Evolutionary conservation across 2,329 filamentous ascomycete species (phyloP), one percentile per base, ranked within the genome.

Genomic region (Aaosphaeria pasadenensis): DNA sequence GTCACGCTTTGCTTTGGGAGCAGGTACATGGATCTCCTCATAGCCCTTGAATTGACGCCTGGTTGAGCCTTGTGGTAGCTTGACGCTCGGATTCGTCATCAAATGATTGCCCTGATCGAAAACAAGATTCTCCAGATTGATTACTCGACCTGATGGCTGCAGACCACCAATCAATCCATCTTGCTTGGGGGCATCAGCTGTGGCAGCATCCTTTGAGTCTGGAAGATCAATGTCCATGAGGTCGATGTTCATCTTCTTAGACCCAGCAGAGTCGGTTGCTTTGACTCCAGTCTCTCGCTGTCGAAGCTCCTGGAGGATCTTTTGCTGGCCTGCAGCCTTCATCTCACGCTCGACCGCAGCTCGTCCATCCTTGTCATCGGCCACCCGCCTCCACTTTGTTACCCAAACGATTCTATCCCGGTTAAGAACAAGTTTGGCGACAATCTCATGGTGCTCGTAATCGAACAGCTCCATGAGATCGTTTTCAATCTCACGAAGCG

Each of bases 31-130:
- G 49, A 97, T 96, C 66, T 99, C 94, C 71, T 99, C 94, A 59
- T 97, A 99, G 32, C 94, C 94, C 71, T 99, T 99, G 75, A 96
- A 96, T 0, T 89, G 90, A 42, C 91, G 84, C 71, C 97, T 96
- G 0, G 89, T 96, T 2, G 94, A 96, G 7, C 94, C 94, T 67
- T 96, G 90, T 0, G 94, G 94, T 17, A 99, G 79, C 54, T 88
- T 87, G 42, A 99, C 94, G 66, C 91, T 96, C 5, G 91, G 88
- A 62, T 99, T 99, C n/a, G 94, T 97, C 92, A 97, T 99, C 39
- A 99, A 80, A 75, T 99, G 94, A 63, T 97, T 99, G 45, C 94
- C 94, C 72, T 97, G 92, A 59, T 97, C 94, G 66, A 99, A 99
- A 36, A 96, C 82, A 32, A 99, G 82, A 62, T 97, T 97, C 49